Evolutionary conservation across 1,284 basidiomycete species (phyloP).

Genomic region (Microbotryum intermedium): DNA sequence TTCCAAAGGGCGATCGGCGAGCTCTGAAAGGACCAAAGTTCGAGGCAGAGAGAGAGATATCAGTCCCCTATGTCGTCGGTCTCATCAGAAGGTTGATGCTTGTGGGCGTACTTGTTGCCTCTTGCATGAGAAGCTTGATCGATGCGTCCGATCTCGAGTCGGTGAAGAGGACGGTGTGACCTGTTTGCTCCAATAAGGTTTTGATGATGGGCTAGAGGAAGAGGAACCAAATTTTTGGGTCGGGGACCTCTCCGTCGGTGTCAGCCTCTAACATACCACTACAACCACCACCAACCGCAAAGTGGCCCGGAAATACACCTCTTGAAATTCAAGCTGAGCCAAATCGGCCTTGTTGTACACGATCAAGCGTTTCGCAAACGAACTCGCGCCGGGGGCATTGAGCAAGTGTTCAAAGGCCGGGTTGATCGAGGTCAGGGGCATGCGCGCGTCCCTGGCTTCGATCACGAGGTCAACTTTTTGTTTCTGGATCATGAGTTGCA

Average conservation of each 20-base stretch:
- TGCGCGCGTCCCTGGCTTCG: slow-evolving; percentile 83
- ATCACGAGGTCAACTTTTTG: slow-evolving; percentile 81
- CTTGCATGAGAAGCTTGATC: slow-evolving; percentile 42
- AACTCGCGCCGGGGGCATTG: slow-evolving; percentile 9
- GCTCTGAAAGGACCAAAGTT: background rate
- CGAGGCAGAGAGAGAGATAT: background rate
- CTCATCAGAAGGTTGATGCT: background rate
- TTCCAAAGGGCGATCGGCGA: slow-evolving; percentile 19
- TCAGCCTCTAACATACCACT: background rate
- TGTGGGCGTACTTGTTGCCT: slow-evolving; percentile 35
- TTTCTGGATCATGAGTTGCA: slow-evolving; percentile 57
- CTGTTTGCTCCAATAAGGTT: slow-evolving; percentile 42
- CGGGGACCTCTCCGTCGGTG: background rate
- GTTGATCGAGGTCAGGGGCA: slow-evolving; percentile 92
- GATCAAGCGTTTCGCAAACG: slow-evolving; percentile 57
- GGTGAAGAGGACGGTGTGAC: slow-evolving; percentile 47
- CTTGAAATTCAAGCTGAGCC: slow-evolving; percentile 71
- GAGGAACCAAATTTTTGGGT: background rate
- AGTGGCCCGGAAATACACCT: slow-evolving; percentile 49
- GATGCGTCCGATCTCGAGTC: slow-evolving; percentile 45
- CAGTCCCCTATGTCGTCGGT: background rate
- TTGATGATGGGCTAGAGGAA: slow-evolving; percentile 40
- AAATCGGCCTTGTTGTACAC: slow-evolving; percentile 91
- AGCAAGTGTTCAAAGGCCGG: slow-evolving; percentile 63
- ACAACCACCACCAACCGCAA: background rate